phyloP scores from a whole-genome alignment of 805 yeast species.

The Candida railenensis region DNA sequence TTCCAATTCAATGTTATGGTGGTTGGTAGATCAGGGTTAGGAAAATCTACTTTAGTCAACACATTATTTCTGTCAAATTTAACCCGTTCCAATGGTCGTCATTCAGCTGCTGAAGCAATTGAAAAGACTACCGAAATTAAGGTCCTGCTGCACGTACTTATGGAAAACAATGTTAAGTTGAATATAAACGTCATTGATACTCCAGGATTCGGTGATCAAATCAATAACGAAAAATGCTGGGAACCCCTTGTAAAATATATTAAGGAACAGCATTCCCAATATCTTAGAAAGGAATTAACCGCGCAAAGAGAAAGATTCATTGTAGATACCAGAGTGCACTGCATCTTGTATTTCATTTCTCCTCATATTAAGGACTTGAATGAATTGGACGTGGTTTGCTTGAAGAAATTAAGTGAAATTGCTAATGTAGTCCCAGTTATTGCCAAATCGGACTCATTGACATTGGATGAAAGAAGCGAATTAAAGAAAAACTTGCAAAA shows the following conservation, averaged over 20 bases:
- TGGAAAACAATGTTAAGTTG: slow-evolving; percentile 85
- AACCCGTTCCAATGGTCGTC: slow-evolving; percentile 73
- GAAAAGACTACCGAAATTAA: slow-evolving; percentile 85
- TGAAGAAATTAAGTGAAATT: slow-evolving; percentile 82
- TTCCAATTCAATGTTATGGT: slow-evolving; percentile 93
- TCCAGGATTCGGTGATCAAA: slow-evolving; percentile 97
- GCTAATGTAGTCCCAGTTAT: slow-evolving; percentile 94
- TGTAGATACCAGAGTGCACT: slow-evolving; percentile 89
- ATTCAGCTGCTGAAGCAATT: slow-evolving; percentile 63
- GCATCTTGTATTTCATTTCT: slow-evolving; percentile 85
- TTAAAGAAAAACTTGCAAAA: slow-evolving; percentile 76
- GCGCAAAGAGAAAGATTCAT: slow-evolving; percentile 86
- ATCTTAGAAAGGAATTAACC: slow-evolving; percentile 88
- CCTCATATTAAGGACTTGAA: slow-evolving; percentile 87
- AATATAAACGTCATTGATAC: slow-evolving; percentile 90
- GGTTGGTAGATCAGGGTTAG: slow-evolving; percentile 89
- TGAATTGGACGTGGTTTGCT: slow-evolving; percentile 76
- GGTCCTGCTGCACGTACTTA: slow-evolving; percentile 63
- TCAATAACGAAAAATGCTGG: slow-evolving; percentile 94
- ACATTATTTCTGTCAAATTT: slow-evolving; percentile 85
- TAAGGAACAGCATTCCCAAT: slow-evolving; percentile 91
- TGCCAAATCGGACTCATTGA: slow-evolving; percentile 89
- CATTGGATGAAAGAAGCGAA: slow-evolving; percentile 76
- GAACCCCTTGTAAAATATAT: slow-evolving; percentile 92
- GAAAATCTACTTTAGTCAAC: slow-evolving; percentile 89